These are phyloP conservation scores for Cystobasidiopsis lactophilus DNA, from an alignment of 768 basidiomycete species.

Conservation along the genomic window DNA sequence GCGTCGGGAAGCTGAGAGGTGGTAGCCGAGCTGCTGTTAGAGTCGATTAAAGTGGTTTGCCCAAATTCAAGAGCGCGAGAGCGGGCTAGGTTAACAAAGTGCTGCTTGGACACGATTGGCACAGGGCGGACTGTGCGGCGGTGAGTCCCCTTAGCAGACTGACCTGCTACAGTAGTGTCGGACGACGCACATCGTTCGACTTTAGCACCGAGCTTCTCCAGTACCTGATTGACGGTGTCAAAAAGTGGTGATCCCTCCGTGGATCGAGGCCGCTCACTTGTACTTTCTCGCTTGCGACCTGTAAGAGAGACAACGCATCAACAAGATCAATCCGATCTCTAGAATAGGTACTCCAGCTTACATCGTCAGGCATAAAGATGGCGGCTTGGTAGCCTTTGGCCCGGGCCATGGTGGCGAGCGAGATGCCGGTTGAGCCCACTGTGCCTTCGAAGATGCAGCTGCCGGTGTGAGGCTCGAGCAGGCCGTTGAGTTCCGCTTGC, in stretches of 20 bases:
- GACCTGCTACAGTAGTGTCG: not conserved
- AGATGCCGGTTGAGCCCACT: slow-evolving; percentile 87
- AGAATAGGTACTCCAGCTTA: not conserved
- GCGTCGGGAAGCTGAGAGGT: no score
- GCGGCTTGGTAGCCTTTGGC: slow-evolving; percentile 27
- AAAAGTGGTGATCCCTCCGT: no score
- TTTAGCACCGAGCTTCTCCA: slow-evolving; percentile 63
- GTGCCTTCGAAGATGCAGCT: slow-evolving; percentile 95
- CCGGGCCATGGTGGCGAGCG: slow-evolving; percentile 67
- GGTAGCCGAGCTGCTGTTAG: no score
- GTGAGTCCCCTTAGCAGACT: not conserved
- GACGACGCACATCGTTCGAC: slow-evolving; percentile 38
- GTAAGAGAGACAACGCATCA: slow-evolving; percentile 7
- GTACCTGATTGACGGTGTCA: no score
- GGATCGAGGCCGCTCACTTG: no score
- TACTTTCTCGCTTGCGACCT: slow-evolving; percentile 65
- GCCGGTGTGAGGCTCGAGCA: slow-evolving; percentile 62
- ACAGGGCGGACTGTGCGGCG: slow-evolving; percentile 45
- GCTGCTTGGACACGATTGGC: slow-evolving; percentile 90
- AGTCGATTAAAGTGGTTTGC: no score
- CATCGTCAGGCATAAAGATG: slow-evolving; percentile 74
- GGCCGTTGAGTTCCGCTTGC: slow-evolving; percentile 64
- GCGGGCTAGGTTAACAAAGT: slow-evolving; percentile 63
- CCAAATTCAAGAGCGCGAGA: slow-evolving; percentile 58
- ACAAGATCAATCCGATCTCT: slow-evolving; percentile 7